Base-by-base conservation (phyloP, 1,284 basidiomycete species). In the Fomitiporia mediterranea region DNA sequence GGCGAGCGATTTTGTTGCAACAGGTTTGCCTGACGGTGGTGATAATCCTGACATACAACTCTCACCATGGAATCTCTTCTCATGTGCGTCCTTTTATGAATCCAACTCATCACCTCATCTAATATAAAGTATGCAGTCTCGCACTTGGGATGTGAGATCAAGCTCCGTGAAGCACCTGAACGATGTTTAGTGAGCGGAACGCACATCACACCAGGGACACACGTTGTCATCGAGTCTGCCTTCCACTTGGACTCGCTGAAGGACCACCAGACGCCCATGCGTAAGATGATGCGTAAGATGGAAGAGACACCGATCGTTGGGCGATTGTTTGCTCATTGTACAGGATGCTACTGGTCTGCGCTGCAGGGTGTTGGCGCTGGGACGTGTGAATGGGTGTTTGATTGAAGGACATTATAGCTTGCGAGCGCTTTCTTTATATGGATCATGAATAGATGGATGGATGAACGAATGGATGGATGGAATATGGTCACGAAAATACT, bases 1-100 rank as follows among this genome's bases (percentile, higher is more conserved):
- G 63, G 63, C 59, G 7, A 55, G 52, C 15, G 66, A 67, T 51
- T 53, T 59, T 38, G 66, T 68, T 7, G 66, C 67, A 3, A 62
- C 61, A 9, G 40, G 57, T 43, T 53, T 68, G 6, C 67, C 67
- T 4, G 60, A 66, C 43, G 59, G 42, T 21, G 66, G 66, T 11
- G 66, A 68, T 55, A 53, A 63, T 34, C 27, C 57, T 3, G 58
- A 61, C 15, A 63, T 60, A 59, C 42, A 35, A 19, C 37, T 64
- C 7, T 62, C 63, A 1, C 63, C 64, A 11, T 65, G 59, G 56
- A 65, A 64, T 47, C 57, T 64, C 4, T 65, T 65, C 47, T 62
- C 63, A 11, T 65, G 62, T 62, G 51, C 32, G 60, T 55, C 23
- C 32, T 21, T 37, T 27, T 21, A n/a, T 44, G 9, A 15, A 25